phyloP scores from a whole-genome alignment of 768 basidiomycete species.

The Termitomyces sp. region DNA sequence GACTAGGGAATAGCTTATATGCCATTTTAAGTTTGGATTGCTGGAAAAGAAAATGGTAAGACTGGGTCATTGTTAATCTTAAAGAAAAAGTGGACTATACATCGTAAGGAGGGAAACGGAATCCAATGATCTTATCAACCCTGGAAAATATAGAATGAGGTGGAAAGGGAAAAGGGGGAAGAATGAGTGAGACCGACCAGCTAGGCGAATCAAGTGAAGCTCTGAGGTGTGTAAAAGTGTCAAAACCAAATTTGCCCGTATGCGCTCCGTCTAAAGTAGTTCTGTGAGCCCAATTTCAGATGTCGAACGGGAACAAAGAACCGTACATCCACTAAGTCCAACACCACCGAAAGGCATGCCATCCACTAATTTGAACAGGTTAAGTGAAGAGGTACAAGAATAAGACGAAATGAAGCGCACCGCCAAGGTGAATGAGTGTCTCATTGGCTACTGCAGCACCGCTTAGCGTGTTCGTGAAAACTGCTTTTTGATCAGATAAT shows the following conservation, averaged over 20 bases:
- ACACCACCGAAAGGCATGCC: constrained; percentile 24
- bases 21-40: constrained; percentile 26
- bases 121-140: constrained; percentile 40
- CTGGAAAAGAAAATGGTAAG: constrained; percentile 12
- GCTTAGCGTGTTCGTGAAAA: constrained; percentile 65
- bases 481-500: constrained; percentile 24
- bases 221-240: constrained; percentile 73
- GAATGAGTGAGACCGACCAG: constrained; percentile 32
- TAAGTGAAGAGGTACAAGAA: background rate
- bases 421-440: constrained; percentile 49
- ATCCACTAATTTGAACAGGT: constrained; percentile 9
- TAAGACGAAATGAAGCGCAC: constrained; percentile 27
- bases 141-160: constrained; percentile 21
- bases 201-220: constrained; percentile 53
- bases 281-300: background rate
- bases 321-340: constrained; percentile 50
- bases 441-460: constrained; percentile 73
- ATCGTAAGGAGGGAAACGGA: constrained; percentile 61
- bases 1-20: constrained; percentile 19
- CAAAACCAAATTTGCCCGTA: constrained; percentile 71
- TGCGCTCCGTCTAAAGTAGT: constrained; percentile 49
- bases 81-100: constrained; percentile 18
- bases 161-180: constrained; percentile 12
- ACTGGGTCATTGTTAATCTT: background rate
- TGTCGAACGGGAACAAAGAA: background rate